These are phyloP conservation scores for Parsonsia alboflavescens DNA, from an alignment of 257 asterid species.

Conservation along the genomic window DNA sequence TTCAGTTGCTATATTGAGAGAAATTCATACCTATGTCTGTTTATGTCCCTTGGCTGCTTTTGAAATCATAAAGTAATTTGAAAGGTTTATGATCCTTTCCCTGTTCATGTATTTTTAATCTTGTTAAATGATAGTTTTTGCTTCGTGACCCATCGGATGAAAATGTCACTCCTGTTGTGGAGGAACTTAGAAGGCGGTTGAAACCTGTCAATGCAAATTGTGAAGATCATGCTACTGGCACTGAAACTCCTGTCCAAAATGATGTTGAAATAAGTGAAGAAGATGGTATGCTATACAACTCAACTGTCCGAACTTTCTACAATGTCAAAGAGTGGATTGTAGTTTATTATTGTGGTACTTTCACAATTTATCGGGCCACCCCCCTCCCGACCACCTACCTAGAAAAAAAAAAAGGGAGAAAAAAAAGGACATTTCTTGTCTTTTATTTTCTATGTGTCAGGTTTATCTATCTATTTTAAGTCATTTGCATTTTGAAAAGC, in stretches of 20 bases:
- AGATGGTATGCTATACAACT: constrained; percentile 48
- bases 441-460: background rate
- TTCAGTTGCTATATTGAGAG: background rate
- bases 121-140: constrained; percentile 43
- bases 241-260: constrained; percentile 36
- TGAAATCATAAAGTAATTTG: background rate
- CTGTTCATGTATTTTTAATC: constrained; percentile 1
- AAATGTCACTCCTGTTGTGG: constrained; percentile 70
- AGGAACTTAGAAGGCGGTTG: constrained; percentile 75
- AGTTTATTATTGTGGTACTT: background rate
- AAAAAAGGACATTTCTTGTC: background rate
- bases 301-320: background rate
- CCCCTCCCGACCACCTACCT: background rate
- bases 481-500: constrained; percentile 21
- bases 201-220: constrained; percentile 40
- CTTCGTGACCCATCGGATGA: constrained; percentile 80
- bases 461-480: constrained; percentile 9
- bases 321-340: background rate
- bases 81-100: background rate
- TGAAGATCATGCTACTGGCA: constrained; percentile 58
- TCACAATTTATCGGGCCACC: background rate
- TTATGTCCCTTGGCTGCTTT: background rate
- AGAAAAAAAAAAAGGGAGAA: too few relatives aligned
- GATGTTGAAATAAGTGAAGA: constrained; percentile 75
- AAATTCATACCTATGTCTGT: background rate